These are phyloP conservation scores for Talaromyces stipitatus DNA, from an alignment of 495 filamentous ascomycete genomes.

Conservation along the genomic window DNA sequence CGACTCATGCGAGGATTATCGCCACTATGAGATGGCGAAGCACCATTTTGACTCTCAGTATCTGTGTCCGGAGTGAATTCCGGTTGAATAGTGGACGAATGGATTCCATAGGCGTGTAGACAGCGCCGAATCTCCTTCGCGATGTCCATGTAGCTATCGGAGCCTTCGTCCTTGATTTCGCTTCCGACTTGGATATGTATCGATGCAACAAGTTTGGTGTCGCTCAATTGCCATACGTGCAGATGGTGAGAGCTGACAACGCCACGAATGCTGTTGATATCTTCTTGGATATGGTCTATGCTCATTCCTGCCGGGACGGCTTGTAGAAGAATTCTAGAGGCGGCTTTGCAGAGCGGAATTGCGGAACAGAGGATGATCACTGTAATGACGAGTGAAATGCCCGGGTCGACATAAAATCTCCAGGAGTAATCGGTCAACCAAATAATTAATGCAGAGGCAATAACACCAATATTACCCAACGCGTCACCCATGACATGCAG, in stretches of 20 bases:
- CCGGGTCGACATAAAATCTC: conserved; percentile 79
- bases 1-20: conserved; percentile 22
- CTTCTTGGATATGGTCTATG: conserved; percentile 83
- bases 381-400: conserved; percentile 93
- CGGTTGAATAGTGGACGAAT: conserved; percentile 96
- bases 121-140: conserved; percentile 72
- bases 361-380: conserved; percentile 87
- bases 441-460: conserved; percentile 84
- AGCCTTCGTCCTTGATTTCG: conserved; percentile 62
- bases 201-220: conserved; percentile 84
- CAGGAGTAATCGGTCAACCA: conserved; percentile 69
- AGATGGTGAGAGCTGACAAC: conserved; percentile 88
- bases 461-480: conserved; percentile 94
- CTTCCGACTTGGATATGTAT: conserved; percentile 85
- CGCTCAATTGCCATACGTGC: conserved; percentile 95
- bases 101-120: conserved; percentile 91
- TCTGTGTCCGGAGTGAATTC: conserved; percentile 67
- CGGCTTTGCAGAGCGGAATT: conserved; percentile 86
- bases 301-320: conserved; percentile 82
- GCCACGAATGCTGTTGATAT: conserved; percentile 77
- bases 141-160: conserved; percentile 81
- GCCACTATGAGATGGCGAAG: conserved; percentile 18
- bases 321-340: conserved; percentile 89
- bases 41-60: conserved; percentile 38
- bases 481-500: conserved; percentile 95